phyloP scores from a whole-genome alignment of 176 grass and related monocot species.

The Bothriochloa decipiens region DNA sequence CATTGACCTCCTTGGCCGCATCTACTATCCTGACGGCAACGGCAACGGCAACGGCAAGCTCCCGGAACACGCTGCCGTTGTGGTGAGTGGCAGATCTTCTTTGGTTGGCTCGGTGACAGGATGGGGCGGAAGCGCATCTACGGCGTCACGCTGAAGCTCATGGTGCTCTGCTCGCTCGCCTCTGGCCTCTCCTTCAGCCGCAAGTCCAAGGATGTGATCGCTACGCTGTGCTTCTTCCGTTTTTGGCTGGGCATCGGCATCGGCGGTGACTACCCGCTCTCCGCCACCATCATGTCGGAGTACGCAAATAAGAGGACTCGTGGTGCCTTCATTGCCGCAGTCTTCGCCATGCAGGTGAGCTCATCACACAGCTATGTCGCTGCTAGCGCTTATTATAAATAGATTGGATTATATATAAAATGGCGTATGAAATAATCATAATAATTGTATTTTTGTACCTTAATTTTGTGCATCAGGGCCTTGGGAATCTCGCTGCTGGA shows the following conservation, averaged over 20 bases:
- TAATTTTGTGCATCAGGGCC: too few species aligned
- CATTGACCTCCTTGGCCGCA: constrained; percentile 64
- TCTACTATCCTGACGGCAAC: constrained; percentile 52
- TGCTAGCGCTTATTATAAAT: too few species aligned
- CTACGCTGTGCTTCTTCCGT: constrained; percentile 82
- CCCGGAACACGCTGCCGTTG: neutral
- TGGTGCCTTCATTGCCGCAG: constrained; percentile 63
- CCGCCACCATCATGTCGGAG: constrained; percentile 78
- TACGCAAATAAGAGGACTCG: constrained; percentile 67
- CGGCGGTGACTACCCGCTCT: constrained; percentile 85
- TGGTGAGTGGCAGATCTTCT: neutral
- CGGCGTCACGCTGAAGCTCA: constrained; percentile 13
- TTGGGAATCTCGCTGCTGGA: too few species aligned
- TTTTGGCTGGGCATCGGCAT: constrained; percentile 91
- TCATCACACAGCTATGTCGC: too few species aligned
- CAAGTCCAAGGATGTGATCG: constrained; percentile 34
- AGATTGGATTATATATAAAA: too few species aligned
- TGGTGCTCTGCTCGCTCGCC: neutral
- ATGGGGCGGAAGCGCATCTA: constrained; percentile 6
- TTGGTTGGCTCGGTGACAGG: constrained; percentile 6
- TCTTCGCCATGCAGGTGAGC: constrained; percentile 65
- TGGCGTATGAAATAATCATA: neutral
- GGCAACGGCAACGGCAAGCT: neutral
- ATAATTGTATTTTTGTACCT: too few species aligned
- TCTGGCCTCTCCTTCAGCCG: neutral